Percentiles rank a stretch among this genome's conserved stretches.
Evolutionary conservation across 1,284 basidiomycete species (phyloP).

Genomic region (Polyporus tsugae): DNA sequence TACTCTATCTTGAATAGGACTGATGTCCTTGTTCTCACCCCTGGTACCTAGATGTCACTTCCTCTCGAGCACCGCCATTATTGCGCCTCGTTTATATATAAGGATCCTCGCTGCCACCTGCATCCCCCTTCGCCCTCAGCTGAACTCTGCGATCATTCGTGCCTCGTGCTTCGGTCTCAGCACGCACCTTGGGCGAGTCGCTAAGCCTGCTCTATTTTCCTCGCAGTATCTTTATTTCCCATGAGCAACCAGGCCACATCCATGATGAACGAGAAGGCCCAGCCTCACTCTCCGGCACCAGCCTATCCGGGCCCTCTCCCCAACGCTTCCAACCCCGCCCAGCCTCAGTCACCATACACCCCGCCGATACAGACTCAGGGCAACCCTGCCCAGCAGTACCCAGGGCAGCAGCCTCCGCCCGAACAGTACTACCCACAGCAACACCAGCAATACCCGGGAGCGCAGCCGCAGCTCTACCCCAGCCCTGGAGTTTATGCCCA

Average conservation of each 20-base stretch:
- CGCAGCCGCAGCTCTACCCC: constrained; percentile 3
- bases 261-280: constrained; percentile 24
- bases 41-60: constrained; percentile 1
- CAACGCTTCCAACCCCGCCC: background rate
- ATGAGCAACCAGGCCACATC: constrained; percentile 6
- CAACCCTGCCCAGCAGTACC: constrained; percentile 2
- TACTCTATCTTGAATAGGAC: constrained; percentile 1
- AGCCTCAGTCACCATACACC: constrained; percentile 11
- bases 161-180: background rate
- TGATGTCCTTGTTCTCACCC: constrained; percentile 9
- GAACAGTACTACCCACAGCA: background rate
- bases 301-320: constrained; percentile 14
- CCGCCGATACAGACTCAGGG: constrained; percentile 11
- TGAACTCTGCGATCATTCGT: background rate
- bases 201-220: background rate
- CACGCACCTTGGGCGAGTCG: background rate
- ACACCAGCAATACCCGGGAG: background rate
- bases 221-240: background rate
- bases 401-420: background rate
- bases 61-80: background rate
- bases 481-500: background rate
- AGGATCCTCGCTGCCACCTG: background rate
- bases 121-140: background rate
- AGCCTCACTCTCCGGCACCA: constrained; percentile 5
- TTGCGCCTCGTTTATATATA: background rate